Percentiles rank a stretch among this genome's conserved stretches.
Evolutionary conservation across 805 yeast species (phyloP).

Genomic region (Kuraishia piskuri): DNA sequence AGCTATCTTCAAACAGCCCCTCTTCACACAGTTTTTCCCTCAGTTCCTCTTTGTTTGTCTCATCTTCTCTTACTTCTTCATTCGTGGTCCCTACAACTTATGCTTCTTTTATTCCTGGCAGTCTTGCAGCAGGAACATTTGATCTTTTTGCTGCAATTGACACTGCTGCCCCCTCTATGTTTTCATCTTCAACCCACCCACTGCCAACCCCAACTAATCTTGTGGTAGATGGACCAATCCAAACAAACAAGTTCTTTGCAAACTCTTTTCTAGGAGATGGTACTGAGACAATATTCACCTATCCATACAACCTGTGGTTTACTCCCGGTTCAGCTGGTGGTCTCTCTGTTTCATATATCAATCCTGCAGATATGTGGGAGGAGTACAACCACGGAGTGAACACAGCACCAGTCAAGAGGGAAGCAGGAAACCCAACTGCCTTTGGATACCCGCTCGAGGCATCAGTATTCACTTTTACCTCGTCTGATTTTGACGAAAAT

Average conservation of each 20-base stretch:
- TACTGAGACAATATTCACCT: constrained; percentile 45
- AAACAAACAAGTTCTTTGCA: constrained; percentile 72
- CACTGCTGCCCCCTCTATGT: constrained; percentile 35
- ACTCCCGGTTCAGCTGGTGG: constrained; percentile 26
- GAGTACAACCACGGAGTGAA: constrained; percentile 34
- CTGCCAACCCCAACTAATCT: constrained; percentile 39
- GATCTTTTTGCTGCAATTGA: constrained; percentile 43
- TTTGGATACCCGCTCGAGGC: constrained; percentile 49
- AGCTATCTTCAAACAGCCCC: background rate
- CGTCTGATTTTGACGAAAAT: constrained; percentile 27
- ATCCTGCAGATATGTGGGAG: constrained; percentile 36
- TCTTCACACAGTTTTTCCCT: constrained; percentile 2
- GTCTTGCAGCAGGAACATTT: constrained; percentile 11
- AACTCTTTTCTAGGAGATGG: constrained; percentile 54
- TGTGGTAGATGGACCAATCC: constrained; percentile 36
- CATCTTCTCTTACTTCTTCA: constrained; percentile 6
- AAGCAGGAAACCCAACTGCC: constrained; percentile 30
- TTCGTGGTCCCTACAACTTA: constrained; percentile 2
- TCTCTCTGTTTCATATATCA: constrained; percentile 56
- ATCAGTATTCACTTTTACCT: constrained; percentile 40
- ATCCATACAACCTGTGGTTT: constrained; percentile 55
- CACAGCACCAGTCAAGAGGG: background rate
- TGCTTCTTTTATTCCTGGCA: constrained; percentile 2
- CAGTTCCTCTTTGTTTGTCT: background rate
- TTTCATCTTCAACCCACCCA: constrained; percentile 35